phyloP scores from a whole-genome alignment of 768 basidiomycete species.

The Boletus vinaceobasis region DNA sequence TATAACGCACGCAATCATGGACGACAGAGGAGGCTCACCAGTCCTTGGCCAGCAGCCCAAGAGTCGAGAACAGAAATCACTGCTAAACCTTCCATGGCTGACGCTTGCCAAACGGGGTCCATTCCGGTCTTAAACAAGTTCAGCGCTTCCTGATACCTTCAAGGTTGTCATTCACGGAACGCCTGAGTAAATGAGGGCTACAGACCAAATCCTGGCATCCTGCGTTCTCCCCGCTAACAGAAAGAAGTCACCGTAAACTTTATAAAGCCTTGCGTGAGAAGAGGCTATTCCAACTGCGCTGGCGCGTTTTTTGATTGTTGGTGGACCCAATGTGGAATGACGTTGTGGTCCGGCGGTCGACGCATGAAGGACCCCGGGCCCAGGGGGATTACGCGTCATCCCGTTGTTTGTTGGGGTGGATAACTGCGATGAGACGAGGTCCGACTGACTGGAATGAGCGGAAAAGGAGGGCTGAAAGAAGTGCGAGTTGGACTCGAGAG shows the following conservation, averaged over 20 bases:
- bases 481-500: slow-evolving; percentile 46
- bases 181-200: slow-evolving; percentile 6
- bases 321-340: slow-evolving; percentile 47
- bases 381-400: slow-evolving; percentile 53
- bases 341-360: slow-evolving; percentile 36
- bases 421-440: slow-evolving; percentile 35
- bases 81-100: slow-evolving; percentile 81
- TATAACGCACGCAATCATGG: background rate
- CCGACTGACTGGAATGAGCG: slow-evolving; percentile 55
- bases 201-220: slow-evolving; percentile 79
- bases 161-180: slow-evolving; percentile 19
- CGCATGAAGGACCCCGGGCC: slow-evolving; percentile 28
- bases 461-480: slow-evolving; percentile 44
- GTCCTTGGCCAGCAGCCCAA: slow-evolving; percentile 73
- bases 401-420: slow-evolving; percentile 28
- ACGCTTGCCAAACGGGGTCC: slow-evolving; percentile 88
- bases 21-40: slow-evolving; percentile 45
- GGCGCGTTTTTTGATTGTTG: slow-evolving; percentile 53
- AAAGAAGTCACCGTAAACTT: slow-evolving; percentile 86
- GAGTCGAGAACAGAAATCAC: slow-evolving; percentile 77
- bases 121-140: slow-evolving; percentile 68
- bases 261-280: slow-evolving; percentile 82
- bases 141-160: slow-evolving; percentile 84
- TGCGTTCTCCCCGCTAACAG: slow-evolving; percentile 80
- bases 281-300: slow-evolving; percentile 65